Percentiles rank a stretch among this genome's conserved stretches.
Evolutionary conservation across 1,139 yeast species (phyloP).

Genomic region (Taphrina confusa): DNA sequence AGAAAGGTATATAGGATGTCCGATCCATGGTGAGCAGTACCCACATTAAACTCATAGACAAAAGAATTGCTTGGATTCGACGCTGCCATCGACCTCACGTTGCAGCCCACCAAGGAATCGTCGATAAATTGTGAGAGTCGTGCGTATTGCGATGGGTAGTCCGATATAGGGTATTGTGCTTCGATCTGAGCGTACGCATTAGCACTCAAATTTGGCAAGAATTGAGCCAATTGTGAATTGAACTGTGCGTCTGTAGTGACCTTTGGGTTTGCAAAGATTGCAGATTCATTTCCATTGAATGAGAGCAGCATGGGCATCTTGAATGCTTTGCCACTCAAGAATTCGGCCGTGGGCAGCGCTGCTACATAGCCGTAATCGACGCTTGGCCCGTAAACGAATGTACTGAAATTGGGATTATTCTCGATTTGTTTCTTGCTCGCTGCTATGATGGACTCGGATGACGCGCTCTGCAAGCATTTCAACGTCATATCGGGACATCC

Average conservation of each 20-base stretch:
- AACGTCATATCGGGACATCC: constrained; percentile 1
- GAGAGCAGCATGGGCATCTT: constrained; percentile 1
- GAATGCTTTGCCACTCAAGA: not conserved
- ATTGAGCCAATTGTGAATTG: not conserved
- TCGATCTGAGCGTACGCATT: not conserved
- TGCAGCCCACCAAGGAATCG: constrained; percentile 1
- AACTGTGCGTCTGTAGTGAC: constrained; percentile 3
- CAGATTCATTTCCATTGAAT: constrained; percentile 1
- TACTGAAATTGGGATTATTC: not conserved
- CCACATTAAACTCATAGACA: constrained; percentile 1
- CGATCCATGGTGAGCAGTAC: constrained; percentile 13
- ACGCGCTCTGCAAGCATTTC: not conserved
- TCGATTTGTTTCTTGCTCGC: not conserved
- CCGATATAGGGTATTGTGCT: not conserved
- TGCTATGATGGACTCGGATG: not conserved
- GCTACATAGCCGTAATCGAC: constrained; percentile 10
- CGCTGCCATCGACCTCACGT: not conserved
- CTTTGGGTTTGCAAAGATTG: constrained; percentile 1
- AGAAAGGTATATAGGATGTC: constrained; percentile 9
- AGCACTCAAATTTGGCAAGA: not conserved
- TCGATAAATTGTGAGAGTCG: constrained; percentile 1
- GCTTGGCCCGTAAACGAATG: constrained; percentile 9
- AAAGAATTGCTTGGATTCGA: constrained; percentile 1
- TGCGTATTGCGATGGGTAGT: constrained; percentile 3
- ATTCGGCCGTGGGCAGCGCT: constrained; percentile 2